A percentile compares a stretch with the other conserved stretches of the same genome.
phyloP scores from a whole-genome alignment of 2,329 filamentous ascomycete genomes.

The Penicillium sp. region DNA sequence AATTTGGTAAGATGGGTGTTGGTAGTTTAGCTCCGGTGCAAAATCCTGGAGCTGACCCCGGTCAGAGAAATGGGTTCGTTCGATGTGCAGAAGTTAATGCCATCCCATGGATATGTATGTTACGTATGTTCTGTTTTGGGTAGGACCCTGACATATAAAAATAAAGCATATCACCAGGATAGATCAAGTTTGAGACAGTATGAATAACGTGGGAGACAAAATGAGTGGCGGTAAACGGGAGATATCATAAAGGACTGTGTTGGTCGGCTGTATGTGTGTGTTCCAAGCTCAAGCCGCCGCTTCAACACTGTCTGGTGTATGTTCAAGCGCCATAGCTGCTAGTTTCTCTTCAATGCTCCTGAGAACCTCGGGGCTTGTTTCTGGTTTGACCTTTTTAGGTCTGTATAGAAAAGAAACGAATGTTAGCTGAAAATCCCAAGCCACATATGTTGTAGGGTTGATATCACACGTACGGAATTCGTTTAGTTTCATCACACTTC shows the following conservation, averaged over 20 bases:
- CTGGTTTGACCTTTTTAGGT: conserved; percentile 41
- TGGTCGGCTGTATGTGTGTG: background rate
- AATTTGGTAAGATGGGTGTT: background rate
- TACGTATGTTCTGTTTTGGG: background rate
- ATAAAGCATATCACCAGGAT: background rate
- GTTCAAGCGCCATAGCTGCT: conserved; percentile 21
- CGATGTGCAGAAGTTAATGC: background rate
- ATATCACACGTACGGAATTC: conserved; percentile 41
- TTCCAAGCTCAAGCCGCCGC: background rate
- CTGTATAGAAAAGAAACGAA: conserved; percentile 21
- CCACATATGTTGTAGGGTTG: background rate
- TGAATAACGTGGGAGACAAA: background rate
- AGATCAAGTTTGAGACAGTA: background rate
- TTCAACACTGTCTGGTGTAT: background rate
- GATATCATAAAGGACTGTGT: background rate
- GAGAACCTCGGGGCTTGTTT: conserved; percentile 40
- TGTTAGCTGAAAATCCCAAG: conserved; percentile 6
- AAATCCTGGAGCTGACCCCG: background rate
- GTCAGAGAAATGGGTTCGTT: background rate
- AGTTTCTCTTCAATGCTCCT: conserved; percentile 41
- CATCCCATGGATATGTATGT: background rate
- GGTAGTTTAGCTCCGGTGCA: background rate
- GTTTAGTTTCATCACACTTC: conserved; percentile 41
- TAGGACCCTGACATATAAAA: background rate
- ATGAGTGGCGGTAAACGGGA: background rate